phyloP scores from a whole-genome alignment of 2,329 filamentous ascomycete genomes.

The Chrysoporthe austroafricana region DNA sequence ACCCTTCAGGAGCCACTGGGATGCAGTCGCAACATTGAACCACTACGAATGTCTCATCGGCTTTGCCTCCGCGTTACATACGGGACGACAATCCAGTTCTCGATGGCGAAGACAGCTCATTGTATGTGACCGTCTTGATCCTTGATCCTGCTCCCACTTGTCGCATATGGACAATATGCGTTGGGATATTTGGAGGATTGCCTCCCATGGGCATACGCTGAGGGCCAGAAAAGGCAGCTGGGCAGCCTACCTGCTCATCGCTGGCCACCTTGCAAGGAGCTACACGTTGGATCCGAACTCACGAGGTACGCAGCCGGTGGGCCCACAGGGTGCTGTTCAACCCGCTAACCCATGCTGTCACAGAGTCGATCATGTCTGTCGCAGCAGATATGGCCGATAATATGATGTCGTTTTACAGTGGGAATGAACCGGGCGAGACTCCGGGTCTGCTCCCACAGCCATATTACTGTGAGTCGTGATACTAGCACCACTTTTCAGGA shows the following conservation, averaged over 20 bases:
- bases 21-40: too few species aligned
- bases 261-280: neutral
- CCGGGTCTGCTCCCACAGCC: conserved; percentile 57
- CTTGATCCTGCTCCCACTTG: neutral
- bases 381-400: conserved; percentile 56
- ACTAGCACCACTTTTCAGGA: neutral
- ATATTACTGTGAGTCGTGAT: conserved; percentile 54
- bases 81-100: too few species aligned
- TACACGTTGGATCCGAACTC: conserved; percentile 20
- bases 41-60: too few species aligned
- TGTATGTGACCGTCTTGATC: neutral
- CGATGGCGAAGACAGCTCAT: too few species aligned
- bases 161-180: neutral
- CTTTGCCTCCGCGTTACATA: too few species aligned
- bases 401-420: conserved; percentile 52
- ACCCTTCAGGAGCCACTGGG: too few species aligned
- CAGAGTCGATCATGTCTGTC: conserved; percentile 55
- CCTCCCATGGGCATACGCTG: neutral
- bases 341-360: neutral
- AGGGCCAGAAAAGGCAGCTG: neutral
- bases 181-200: neutral
- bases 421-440: conserved; percentile 53
- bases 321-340: neutral
- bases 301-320: neutral
- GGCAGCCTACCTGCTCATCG: neutral